Base-by-base conservation (phyloP, 805 yeast species). In the Pichia gijzeniarum region DNA sequence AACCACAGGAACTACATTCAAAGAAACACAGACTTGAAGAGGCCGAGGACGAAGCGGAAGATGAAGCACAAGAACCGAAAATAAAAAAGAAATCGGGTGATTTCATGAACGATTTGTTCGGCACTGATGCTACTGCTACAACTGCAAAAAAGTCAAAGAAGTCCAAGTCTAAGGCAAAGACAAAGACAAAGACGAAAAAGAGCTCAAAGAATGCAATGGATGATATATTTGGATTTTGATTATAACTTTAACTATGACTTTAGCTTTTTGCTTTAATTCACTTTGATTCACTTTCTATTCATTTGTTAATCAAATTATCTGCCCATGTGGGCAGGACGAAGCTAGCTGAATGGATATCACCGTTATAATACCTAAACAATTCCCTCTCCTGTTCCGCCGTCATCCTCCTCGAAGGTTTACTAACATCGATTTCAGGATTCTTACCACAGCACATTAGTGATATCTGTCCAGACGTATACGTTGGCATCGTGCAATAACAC, bases 241-340 rank as follows among this genome's bases (percentile, higher is more conserved):
- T 16, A 6, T n/a, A 10, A 9, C 33, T 30, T 12, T 27, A 27
- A 8, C 10, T 27, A 27, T 27, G 12, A 8, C 30, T 27, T 8
- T 27, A 27, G 8, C 30, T 27, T n/a, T n/a, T n/a, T n/a, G n/a
- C n/a, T n/a, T n/a, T n/a, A n/a, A n/a, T n/a, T n/a, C n/a, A n/a
- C n/a, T n/a, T n/a, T n/a, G n/a, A n/a, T n/a, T n/a, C n/a, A n/a
- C n/a, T n/a, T n/a, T n/a, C n/a, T n/a, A 39, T 20, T 35, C 18
- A 34, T n/a, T 49, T 52, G 44, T 58, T 53, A 30, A 62, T 48
- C 17, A 57, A 48, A 12, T 48, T 44, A 25, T 60, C 54, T 3
- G 93, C 95, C 88, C 91, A 85, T 35, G 78, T 79, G 22, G 96
- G 96, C 45, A 87, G 67, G 25, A 86, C 77, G 60, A 85, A 87